Evolutionary conservation across 257 asterid genomes (phyloP), one percentile per base, ranked within the genome.

Genomic region (Ophiorrhiza pumila): DNA sequence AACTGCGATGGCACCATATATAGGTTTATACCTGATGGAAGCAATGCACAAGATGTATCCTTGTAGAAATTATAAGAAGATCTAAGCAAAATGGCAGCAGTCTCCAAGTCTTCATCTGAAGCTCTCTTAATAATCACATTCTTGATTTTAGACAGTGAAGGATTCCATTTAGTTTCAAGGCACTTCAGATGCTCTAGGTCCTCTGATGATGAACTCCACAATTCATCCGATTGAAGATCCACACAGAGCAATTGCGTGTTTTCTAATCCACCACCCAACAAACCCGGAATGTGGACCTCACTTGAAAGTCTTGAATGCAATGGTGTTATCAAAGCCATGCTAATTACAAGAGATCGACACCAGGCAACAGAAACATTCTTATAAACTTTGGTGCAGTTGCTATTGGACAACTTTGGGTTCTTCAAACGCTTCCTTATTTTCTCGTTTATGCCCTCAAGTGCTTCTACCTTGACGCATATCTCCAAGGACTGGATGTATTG

Each of bases 281-380:
- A 78, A 82, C 87, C 83, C 69, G 80, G 77, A 72, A 81, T 82
- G 69, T 71, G 91, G 73, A 83, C 77, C 76, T 91, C 91, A 61
- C 95, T 85, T 17, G 92, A 78, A 74, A 72, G 82, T 77, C 93
- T 87, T 22, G 97, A 87, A 74, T 88, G 98, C 85, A 91, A 76
- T 31, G 99, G 99, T 43, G 97, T 94, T 62, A 91, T 80, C 74
- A 90, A 73, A 64, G 95, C 97, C 99, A 94, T 90, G 86, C 91
- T 90, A 56, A 94, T 87, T 71, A 94, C 99, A 43, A 94, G 97
- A 63, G 99, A 86, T 76, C 96, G 86, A 77, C 99, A 94, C 99
- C 99, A 94, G 81, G 99, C 96, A 75, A 93, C 87, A 52, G 96
- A 94, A 64, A 94, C 96, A 63, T 84, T 95, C 79, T 89, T 90